Evolutionary conservation across 176 grass and related monocot species (phyloP), one percentile per base, ranked within the genome.

Genomic region (Elaeis guineensis): DNA sequence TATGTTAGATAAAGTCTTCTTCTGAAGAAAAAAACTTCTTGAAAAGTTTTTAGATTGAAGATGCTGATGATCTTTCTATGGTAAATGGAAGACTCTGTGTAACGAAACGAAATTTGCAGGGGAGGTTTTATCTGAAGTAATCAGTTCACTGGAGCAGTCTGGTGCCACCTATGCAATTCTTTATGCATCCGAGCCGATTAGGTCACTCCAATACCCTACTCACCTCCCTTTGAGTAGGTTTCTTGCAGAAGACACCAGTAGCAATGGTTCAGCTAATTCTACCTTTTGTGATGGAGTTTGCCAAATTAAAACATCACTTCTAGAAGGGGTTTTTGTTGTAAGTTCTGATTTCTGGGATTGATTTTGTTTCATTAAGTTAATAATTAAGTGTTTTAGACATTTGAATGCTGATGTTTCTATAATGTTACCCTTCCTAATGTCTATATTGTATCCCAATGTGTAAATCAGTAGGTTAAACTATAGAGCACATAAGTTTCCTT

Each of bases 321-420:
- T 98, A 8, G 93, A 98, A 88, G 93, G 93, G 55, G 48, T 57
- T 75, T 80, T 98, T 80, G 93, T 98, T 35, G 93, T 98, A 89
- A 89, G 87, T 77, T 65, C 24, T 26, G 9, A 44, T 44, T 44
- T 44, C 35, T 44, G 35, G 8, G 35, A 12, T 44, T 44, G 8
- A 44, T 44, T 44, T 44, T 44, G 35, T 44, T 44, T 44, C 11
- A 2, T 3, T 12, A 44, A 12, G 35, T 12, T 12, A 14, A 44
- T 44, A 44, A 44, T 44, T 44, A 44, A 44, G 0, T 44, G 6
- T 44, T 44, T 44, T 12, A 11, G 35, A 44, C 11, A 12, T 44
- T 44, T 44, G 8, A 44, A 44, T 44, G 35, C 11, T 44, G 9
- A 44, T 44, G 35, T 12, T 30, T 30, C 28, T 6, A 30, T 30